phyloP scores from a whole-genome alignment of 1,284 basidiomycete species.

The Ceratobasidium theobromae region DNA sequence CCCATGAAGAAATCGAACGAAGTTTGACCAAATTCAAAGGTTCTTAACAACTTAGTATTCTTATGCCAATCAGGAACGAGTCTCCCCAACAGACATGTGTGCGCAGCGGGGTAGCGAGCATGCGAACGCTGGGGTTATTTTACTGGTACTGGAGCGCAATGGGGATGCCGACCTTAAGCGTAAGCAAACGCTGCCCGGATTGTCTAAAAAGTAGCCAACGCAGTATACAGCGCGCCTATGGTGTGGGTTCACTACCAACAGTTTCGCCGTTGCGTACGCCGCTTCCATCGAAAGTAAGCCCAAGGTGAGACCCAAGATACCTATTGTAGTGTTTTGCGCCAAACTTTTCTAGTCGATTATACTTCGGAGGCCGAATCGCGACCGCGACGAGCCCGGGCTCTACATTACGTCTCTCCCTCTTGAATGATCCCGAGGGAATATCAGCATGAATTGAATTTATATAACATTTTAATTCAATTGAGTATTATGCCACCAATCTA shows the following conservation, averaged over 20 bases:
- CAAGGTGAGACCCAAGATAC: background rate
- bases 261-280: slow-evolving; percentile 25
- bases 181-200: background rate
- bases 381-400: slow-evolving; percentile 3
- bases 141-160: slow-evolving; percentile 4
- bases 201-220: background rate
- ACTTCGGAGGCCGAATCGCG: slow-evolving; percentile 11
- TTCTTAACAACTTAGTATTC: background rate
- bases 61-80: background rate
- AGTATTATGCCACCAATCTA: slow-evolving; percentile 35
- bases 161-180: background rate
- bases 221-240: slow-evolving; percentile 11
- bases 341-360: slow-evolving; percentile 6
- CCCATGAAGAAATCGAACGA: slow-evolving; percentile 26
- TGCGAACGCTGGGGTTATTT: slow-evolving; percentile 14
- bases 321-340: background rate
- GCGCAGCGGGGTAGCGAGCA: slow-evolving; percentile 1
- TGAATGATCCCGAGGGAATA: background rate
- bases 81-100: slow-evolving; percentile 1
- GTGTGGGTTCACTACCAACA: slow-evolving; percentile 25
- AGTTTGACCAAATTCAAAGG: slow-evolving; percentile 4
- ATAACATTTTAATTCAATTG: background rate
- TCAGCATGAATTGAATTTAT: background rate
- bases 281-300: slow-evolving; percentile 5
- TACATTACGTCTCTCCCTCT: slow-evolving; percentile 28